Percentiles rank a stretch among this genome's conserved stretches.
Evolutionary conservation across 192 early-diverging fungal genomes (phyloP).

Genomic region (Backusella macrospora): DNA sequence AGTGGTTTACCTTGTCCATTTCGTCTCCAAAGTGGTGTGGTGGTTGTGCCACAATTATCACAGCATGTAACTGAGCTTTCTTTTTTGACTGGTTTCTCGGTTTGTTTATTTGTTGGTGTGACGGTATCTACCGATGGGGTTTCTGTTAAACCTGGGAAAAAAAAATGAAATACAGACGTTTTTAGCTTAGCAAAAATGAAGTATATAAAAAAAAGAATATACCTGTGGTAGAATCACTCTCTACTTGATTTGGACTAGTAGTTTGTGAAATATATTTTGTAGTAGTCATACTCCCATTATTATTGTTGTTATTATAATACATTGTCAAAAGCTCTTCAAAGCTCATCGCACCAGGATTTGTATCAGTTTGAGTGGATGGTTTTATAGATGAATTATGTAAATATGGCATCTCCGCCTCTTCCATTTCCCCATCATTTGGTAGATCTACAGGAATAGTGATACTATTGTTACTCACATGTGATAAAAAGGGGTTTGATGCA

Average conservation of each 20-base stretch:
- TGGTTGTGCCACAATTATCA: conserved; percentile 80
- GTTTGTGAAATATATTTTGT: not conserved
- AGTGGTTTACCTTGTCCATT: conserved; percentile 81
- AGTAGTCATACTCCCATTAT: not conserved
- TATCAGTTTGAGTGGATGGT: conserved; percentile 2
- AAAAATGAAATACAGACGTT: not conserved
- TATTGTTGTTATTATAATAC: conserved; percentile 20
- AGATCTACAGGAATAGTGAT: conserved; percentile 24
- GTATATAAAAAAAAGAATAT: not conserved
- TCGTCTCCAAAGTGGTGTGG: conserved; percentile 91
- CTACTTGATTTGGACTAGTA: conserved; percentile 8
- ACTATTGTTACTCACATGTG: conserved; percentile 22
- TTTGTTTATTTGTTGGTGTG: conserved; percentile 16
- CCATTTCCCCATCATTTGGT: conserved; percentile 16
- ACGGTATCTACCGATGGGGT: conserved; percentile 2
- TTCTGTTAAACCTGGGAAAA: conserved; percentile 13
- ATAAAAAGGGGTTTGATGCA: conserved; percentile 19
- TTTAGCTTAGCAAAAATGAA: not conserved
- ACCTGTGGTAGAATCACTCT: not conserved
- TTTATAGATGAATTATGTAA: not conserved
- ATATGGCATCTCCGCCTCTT: not conserved
- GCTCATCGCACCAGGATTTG: conserved; percentile 19
- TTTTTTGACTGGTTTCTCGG: conserved; percentile 12
- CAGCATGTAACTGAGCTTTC: conserved; percentile 46
- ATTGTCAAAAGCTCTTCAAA: conserved; percentile 31